phyloP scores from a whole-genome alignment of 768 basidiomycete species.

The Serendipita sp. region DNA sequence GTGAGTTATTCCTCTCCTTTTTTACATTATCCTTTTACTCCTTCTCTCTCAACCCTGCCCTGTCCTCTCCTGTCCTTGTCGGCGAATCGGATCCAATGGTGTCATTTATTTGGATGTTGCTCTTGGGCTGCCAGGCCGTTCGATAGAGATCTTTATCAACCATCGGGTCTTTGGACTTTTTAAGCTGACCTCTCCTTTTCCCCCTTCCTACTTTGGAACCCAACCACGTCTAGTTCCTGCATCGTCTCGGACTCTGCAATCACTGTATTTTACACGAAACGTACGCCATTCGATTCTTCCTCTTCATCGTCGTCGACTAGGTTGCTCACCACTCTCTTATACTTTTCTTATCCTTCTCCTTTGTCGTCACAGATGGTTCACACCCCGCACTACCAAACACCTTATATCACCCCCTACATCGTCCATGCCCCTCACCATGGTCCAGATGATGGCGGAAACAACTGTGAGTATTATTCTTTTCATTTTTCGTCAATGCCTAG shows the following conservation, averaged over 20 bases:
- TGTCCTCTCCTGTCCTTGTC: too few relatives aligned
- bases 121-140: too few relatives aligned
- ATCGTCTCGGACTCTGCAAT: not conserved
- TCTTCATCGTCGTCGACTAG: not conserved
- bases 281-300: not conserved
- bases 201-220: not conserved
- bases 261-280: not conserved
- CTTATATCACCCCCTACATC: slow-evolving; percentile 79
- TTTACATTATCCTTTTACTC: too few relatives aligned
- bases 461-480: slow-evolving; percentile 10
- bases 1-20: too few relatives aligned
- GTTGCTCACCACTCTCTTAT: not conserved
- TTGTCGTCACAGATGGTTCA: slow-evolving; percentile 34
- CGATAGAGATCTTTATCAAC: too few relatives aligned
- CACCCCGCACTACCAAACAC: slow-evolving; percentile 41
- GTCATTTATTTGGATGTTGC: too few relatives aligned
- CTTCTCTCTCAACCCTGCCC: too few relatives aligned
- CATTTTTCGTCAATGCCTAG: not conserved
- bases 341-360: not conserved
- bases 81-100: too few relatives aligned
- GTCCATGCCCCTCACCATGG: slow-evolving; percentile 61
- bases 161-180: too few relatives aligned
- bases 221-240: not conserved
- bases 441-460: slow-evolving; percentile 27
- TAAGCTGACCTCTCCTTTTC: too few relatives aligned